These are phyloP conservation scores for Rhizoclosmatium globosum DNA, from an alignment of 192 early-diverging fungal genomes.

Conservation along the genomic window DNA sequence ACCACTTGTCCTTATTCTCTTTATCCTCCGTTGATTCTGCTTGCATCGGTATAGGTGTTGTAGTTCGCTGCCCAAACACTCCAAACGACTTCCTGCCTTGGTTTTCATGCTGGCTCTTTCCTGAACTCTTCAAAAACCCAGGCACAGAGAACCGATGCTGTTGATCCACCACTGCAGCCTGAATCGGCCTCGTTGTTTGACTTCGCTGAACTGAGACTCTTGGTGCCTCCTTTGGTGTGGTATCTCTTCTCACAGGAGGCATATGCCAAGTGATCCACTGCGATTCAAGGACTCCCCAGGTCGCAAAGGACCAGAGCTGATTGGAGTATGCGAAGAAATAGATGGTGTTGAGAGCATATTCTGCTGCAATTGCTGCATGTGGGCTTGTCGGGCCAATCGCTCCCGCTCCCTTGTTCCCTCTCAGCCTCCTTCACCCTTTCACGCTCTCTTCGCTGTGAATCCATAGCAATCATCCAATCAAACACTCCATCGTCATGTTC, in stretches of 20 bases:
- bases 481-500: slow-evolving; percentile 91
- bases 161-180: slow-evolving; percentile 2
- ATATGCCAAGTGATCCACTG: no score
- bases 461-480: slow-evolving; percentile 87
- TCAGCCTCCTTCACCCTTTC: slow-evolving; percentile 51
- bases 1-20: slow-evolving; percentile 31
- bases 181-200: neutral
- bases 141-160: neutral
- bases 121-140: neutral
- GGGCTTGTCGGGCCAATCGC: slow-evolving; percentile 16
- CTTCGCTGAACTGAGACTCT: no score
- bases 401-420: slow-evolving; percentile 49
- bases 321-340: neutral
- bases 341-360: neutral
- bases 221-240: no score
- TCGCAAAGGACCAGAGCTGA: no score
- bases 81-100: slow-evolving; percentile 28
- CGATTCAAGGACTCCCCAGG: no score
- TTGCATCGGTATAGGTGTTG: neutral
- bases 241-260: no score
- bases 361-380: slow-evolving; percentile 24
- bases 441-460: slow-evolving; percentile 56
- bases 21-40: neutral
- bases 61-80: slow-evolving; percentile 11
- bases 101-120: neutral